Evolutionary conservation across 2,329 filamentous ascomycete genomes (phyloP).

Genomic region (Chrysoporthe puriensis): DNA sequence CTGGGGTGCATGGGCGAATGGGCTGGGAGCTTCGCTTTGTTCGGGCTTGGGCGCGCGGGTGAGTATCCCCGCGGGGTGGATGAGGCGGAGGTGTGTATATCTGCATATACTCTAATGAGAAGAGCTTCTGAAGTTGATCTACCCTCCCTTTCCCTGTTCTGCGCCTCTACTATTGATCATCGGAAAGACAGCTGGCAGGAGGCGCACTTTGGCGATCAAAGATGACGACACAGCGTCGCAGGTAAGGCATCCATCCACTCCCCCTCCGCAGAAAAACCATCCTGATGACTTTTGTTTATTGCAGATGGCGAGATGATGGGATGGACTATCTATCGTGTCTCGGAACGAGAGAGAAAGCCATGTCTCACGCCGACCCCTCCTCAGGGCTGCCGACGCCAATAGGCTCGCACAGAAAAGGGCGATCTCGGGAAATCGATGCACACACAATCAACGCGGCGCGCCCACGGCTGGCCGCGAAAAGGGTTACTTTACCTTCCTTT

Average conservation of each 20-base stretch:
- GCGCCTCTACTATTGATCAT: background rate
- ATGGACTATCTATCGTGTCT: background rate
- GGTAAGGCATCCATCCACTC: no score
- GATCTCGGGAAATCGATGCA: no score
- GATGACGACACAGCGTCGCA: background rate
- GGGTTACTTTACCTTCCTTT: background rate
- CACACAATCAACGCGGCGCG: no score
- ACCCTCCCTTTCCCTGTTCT: background rate
- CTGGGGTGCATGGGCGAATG: background rate
- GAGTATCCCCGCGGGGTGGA: background rate
- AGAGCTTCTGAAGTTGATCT: background rate
- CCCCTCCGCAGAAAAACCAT: no score
- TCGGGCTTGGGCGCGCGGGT: background rate
- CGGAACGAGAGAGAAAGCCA: background rate
- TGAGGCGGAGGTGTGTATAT: background rate
- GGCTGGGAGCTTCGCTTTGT: background rate
- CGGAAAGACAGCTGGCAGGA: no score
- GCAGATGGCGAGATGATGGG: no score
- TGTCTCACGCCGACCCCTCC: background rate
- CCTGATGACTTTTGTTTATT: no score
- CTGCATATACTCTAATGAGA: constrained; percentile 3
- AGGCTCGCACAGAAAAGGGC: no score
- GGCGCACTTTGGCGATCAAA: background rate
- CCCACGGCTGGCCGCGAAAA: no score
- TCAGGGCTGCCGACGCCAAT: background rate